phyloP scores from a whole-genome alignment of 805 yeast species.

The Metschnikowia arizonensis region DNA sequence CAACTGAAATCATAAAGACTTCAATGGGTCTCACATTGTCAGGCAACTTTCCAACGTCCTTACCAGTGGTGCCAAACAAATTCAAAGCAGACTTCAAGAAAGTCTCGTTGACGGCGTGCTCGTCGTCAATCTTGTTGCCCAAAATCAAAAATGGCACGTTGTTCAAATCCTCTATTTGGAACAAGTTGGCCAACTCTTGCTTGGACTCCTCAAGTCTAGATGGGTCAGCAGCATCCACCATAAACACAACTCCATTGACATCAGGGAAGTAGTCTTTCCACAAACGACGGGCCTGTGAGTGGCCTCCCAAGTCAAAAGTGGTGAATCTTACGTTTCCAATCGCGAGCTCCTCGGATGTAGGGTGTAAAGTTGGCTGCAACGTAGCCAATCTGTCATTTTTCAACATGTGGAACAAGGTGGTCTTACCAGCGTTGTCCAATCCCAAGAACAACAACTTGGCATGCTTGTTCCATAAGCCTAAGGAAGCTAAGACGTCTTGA shows the following conservation, averaged over 20 bases:
- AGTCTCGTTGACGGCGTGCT: slow-evolving; percentile 90
- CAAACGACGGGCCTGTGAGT: slow-evolving; percentile 96
- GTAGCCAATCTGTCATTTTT: slow-evolving; percentile 96
- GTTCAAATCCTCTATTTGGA: slow-evolving; percentile 85
- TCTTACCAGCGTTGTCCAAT: slow-evolving; percentile 46
- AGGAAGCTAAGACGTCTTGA: slow-evolving; percentile 43
- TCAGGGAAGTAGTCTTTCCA: slow-evolving; percentile 99
- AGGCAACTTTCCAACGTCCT: slow-evolving; percentile 59
- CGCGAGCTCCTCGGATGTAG: slow-evolving; percentile 96
- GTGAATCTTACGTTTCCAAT: slow-evolving; percentile 96
- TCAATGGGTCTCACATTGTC: slow-evolving; percentile 87
- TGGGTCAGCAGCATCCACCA: slow-evolving; percentile 96
- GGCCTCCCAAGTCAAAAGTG: slow-evolving; percentile 98
- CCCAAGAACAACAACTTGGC: slow-evolving; percentile 46
- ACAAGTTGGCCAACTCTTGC: slow-evolving; percentile 89
- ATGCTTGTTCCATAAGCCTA: slow-evolving; percentile 48
- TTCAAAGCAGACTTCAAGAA: slow-evolving; percentile 90
- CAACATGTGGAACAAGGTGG: slow-evolving; percentile 46
- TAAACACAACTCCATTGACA: slow-evolving; percentile 93
- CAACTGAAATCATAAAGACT: slow-evolving; percentile 95
- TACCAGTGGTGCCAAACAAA: slow-evolving; percentile 85
- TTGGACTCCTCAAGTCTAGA: slow-evolving; percentile 93
- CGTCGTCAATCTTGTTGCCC: slow-evolving; percentile 95
- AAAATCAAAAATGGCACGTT: slow-evolving; percentile 88
- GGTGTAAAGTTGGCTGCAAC: slow-evolving; percentile 96